A percentile compares a stretch with the other conserved stretches of the same genome.
These are phyloP conservation scores for Phaeoacremonium minimum DNA, from an alignment of 2,329 filamentous ascomycete species.

Conservation along the genomic window DNA sequence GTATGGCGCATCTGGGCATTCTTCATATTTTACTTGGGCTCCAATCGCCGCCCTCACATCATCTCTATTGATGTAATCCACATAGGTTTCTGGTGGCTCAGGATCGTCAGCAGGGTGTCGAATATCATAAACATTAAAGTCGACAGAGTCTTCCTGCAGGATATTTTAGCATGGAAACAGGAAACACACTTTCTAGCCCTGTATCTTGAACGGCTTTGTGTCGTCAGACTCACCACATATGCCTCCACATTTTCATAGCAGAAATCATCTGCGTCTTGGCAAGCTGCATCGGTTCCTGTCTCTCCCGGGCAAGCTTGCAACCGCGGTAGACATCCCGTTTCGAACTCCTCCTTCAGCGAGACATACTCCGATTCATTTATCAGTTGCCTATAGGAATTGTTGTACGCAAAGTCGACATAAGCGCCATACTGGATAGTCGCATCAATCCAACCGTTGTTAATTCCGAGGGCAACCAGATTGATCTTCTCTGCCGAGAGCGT, in stretches of 20 bases:
- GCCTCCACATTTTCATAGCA: constrained; percentile 31
- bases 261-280: constrained; percentile 22
- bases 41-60: constrained; percentile 17
- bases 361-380: constrained; percentile 27
- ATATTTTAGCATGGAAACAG: no score
- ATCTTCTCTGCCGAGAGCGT: constrained; percentile 20
- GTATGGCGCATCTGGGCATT: constrained; percentile 9
- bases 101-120: constrained; percentile 16
- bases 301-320: constrained; percentile 27
- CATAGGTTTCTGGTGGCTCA: constrained; percentile 17
- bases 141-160: no score
- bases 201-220: no score
- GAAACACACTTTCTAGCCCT: no score
- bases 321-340: constrained; percentile 27
- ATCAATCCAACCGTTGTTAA: constrained; percentile 26
- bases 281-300: constrained; percentile 22
- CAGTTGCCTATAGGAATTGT: constrained; percentile 32
- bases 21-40: constrained; percentile 12
- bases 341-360: constrained; percentile 25
- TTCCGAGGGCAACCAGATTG: constrained; percentile 22
- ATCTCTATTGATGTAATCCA: constrained; percentile 13
- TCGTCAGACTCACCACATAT: no score
- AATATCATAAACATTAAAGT: constrained; percentile 22
- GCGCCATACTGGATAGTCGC: constrained; percentile 16
- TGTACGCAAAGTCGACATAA: constrained; percentile 22